These are phyloP conservation scores for Protomyces macrosporus DNA, from an alignment of 1,139 yeast species.

Conservation along the genomic window DNA sequence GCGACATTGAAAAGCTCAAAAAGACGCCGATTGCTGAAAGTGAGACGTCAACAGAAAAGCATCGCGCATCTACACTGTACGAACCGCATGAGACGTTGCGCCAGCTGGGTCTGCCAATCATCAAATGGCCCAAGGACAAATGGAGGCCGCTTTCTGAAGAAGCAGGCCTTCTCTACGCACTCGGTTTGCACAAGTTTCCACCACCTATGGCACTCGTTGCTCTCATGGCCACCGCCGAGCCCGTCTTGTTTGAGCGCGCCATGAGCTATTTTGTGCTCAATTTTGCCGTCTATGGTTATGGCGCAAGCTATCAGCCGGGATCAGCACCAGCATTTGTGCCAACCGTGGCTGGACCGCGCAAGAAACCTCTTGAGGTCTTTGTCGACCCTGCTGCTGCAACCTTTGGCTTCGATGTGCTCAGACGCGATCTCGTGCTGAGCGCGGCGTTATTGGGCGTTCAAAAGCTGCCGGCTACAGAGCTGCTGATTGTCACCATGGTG, in stretches of 20 bases:
- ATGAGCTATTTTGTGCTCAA: constrained; percentile 37
- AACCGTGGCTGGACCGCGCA: constrained; percentile 22
- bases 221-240: constrained; percentile 33
- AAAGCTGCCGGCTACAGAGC: constrained; percentile 35
- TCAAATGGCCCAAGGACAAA: constrained; percentile 36
- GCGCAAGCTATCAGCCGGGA: constrained; percentile 27
- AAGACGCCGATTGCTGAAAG: constrained; percentile 30
- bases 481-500: constrained; percentile 34
- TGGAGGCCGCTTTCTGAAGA: constrained; percentile 38
- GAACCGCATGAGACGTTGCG: constrained; percentile 38
- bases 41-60: constrained; percentile 35
- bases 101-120: constrained; percentile 37
- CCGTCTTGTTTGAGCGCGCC: constrained; percentile 34
- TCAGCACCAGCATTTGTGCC: constrained; percentile 29
- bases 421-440: constrained; percentile 33
- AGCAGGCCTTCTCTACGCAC: constrained; percentile 36
- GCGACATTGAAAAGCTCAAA: constrained; percentile 22
- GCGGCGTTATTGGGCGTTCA: constrained; percentile 39
- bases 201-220: constrained; percentile 30
- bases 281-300: constrained; percentile 34
- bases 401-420: constrained; percentile 40
- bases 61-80: constrained; percentile 37
- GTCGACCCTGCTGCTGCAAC: constrained; percentile 29
- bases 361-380: constrained; percentile 24
- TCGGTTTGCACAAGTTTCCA: constrained; percentile 39